Evolutionary conservation across 352 stramenopile species (phyloP).

Genomic region (Phytopythium vexans): DNA sequence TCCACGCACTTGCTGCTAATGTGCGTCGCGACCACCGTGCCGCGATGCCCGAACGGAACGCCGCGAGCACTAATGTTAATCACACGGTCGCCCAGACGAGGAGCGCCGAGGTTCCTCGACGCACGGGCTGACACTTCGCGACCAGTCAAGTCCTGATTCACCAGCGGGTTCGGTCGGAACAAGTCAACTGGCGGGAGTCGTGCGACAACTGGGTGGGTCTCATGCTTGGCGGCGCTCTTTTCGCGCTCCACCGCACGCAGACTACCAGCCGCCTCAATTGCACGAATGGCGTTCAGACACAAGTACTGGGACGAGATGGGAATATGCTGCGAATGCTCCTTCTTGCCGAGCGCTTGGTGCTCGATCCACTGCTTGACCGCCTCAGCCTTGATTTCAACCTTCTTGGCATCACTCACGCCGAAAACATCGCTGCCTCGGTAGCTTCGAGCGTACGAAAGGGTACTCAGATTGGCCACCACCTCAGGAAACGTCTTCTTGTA

Average conservation of each 20-base stretch:
- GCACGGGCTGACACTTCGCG: conserved; percentile 55
- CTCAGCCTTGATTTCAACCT: conserved; percentile 70
- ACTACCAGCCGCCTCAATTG: conserved; percentile 87
- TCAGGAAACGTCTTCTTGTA: conserved; percentile 94
- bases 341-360: conserved; percentile 82
- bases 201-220: conserved; percentile 34
- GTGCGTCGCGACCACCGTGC: conserved; percentile 98
- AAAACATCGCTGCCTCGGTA: conserved; percentile 91
- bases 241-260: conserved; percentile 62
- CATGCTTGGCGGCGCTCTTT: conserved; percentile 35
- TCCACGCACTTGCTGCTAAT: conserved; percentile 96
- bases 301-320: conserved; percentile 93
- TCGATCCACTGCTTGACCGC: conserved; percentile 93
- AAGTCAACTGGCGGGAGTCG: conserved; percentile 47
- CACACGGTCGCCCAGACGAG: conserved; percentile 95
- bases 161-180: conserved; percentile 70
- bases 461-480: conserved; percentile 88
- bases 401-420: conserved; percentile 49
- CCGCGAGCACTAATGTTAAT: conserved; percentile 95
- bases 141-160: conserved; percentile 80
- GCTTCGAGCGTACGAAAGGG: conserved; percentile 82
- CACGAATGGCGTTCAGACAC: conserved; percentile 88
- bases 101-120: conserved; percentile 65
- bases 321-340: conserved; percentile 88
- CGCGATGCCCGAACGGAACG: conserved; percentile 96